These are phyloP conservation scores for Polyporus tsugae DNA, from an alignment of 1,284 basidiomycete genomes.

Conservation along the genomic window DNA sequence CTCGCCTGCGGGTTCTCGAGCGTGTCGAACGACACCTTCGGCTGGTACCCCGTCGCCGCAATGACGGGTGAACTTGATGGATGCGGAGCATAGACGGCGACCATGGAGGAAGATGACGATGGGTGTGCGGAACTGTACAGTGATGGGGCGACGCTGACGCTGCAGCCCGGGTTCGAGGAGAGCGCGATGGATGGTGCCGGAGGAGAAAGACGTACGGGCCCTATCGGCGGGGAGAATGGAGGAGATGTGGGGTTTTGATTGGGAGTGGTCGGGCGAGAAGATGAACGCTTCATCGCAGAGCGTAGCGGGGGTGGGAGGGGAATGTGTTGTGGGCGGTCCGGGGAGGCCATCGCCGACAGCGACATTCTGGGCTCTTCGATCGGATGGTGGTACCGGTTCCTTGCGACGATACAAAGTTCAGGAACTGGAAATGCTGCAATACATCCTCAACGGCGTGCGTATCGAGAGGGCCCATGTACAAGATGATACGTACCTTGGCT, in stretches of 20 bases:
- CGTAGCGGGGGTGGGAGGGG: slow-evolving; percentile 46
- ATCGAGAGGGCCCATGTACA: neutral
- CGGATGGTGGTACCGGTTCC: neutral
- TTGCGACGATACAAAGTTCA: neutral
- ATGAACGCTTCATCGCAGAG: slow-evolving; percentile 57
- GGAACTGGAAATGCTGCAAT: neutral
- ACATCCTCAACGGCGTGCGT: neutral
- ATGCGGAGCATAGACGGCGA: slow-evolving; percentile 24
- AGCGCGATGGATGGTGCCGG: slow-evolving; percentile 22
- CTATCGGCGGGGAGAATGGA: slow-evolving; percentile 26
- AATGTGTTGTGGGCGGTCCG: slow-evolving; percentile 39
- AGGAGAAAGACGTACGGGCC: slow-evolving; percentile 31
- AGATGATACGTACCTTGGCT: slow-evolving; percentile 3
- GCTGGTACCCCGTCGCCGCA: slow-evolving; percentile 65
- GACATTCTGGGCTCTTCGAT: neutral
- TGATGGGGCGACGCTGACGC: slow-evolving; percentile 18
- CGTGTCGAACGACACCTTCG: slow-evolving; percentile 83
- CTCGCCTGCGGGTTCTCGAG: slow-evolving; percentile 50
- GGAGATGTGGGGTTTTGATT: slow-evolving; percentile 15
- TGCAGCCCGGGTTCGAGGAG: slow-evolving; percentile 31
- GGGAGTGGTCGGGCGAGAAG: slow-evolving; percentile 42
- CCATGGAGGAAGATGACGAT: slow-evolving; percentile 26
- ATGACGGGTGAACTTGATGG: slow-evolving; percentile 36
- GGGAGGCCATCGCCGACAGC: slow-evolving; percentile 30
- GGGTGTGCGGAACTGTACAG: slow-evolving; percentile 23